These are phyloP conservation scores for Fusarium devonianum DNA, from an alignment of 2,329 filamentous ascomycete species.

Conservation along the genomic window DNA sequence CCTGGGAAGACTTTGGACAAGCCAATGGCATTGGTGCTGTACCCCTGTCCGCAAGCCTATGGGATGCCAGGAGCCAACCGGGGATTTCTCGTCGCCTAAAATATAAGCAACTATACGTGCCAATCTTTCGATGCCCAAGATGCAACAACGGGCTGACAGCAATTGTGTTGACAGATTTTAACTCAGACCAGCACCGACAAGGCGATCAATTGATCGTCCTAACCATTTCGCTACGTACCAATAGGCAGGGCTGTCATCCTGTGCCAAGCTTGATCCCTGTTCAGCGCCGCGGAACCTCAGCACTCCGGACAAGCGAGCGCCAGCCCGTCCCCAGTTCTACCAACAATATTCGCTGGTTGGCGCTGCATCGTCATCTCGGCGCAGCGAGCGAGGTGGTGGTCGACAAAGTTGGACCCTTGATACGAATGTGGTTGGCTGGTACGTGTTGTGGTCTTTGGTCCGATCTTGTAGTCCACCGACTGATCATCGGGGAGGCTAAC, in stretches of 20 bases:
- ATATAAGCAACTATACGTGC: too few species aligned
- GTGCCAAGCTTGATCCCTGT: slow-evolving; percentile 35
- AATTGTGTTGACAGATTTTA: slow-evolving; percentile 42
- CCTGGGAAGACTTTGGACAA: slow-evolving; percentile 13
- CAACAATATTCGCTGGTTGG: slow-evolving; percentile 24
- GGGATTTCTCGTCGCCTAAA: slow-evolving; percentile 5
- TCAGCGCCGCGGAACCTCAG: slow-evolving; percentile 28
- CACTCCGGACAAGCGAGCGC: slow-evolving; percentile 24
- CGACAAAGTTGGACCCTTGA: slow-evolving; percentile 35
- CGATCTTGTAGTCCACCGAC: slow-evolving; percentile 3
- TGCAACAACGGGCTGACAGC: slow-evolving; percentile 38
- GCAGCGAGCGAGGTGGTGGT: slow-evolving; percentile 31
- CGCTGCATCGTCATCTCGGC: slow-evolving; percentile 26
- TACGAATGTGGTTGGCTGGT: slow-evolving; percentile 25
- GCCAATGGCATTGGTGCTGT: slow-evolving; percentile 31
- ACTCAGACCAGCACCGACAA: slow-evolving; percentile 38
- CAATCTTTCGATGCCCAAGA: slow-evolving; percentile 32
- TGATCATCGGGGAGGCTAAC: slow-evolving; percentile 26
- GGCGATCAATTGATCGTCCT: slow-evolving; percentile 38
- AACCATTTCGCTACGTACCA: slow-evolving; percentile 9
- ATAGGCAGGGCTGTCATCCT: slow-evolving; percentile 20
- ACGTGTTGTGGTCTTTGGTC: slow-evolving; percentile 14
- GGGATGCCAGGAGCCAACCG: slow-evolving; percentile 15
- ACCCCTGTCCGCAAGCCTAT: slow-evolving; percentile 17
- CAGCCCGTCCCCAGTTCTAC: slow-evolving; percentile 25